These are phyloP conservation scores for Lactifluus piperatus DNA, from an alignment of 768 basidiomycete species.

Conservation along the genomic window DNA sequence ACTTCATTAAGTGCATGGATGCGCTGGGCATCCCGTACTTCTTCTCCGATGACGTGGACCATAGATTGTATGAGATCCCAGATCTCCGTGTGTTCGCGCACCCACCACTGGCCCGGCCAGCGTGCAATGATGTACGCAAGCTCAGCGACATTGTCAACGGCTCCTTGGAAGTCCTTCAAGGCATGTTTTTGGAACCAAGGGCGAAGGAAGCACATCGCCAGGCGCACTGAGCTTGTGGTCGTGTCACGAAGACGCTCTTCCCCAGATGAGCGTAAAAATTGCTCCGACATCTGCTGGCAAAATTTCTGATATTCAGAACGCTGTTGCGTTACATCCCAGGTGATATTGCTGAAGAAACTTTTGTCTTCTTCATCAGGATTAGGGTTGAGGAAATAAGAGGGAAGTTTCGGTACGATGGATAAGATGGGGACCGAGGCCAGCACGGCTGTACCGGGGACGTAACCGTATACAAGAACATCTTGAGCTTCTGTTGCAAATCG, in stretches of 20 bases:
- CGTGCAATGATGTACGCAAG: conserved; percentile 29
- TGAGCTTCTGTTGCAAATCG: conserved; percentile 69
- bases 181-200: conserved; percentile 58
- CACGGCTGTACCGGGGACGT: conserved; percentile 56
- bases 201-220: conserved; percentile 58
- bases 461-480: conserved; percentile 62
- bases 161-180: conserved; percentile 31
- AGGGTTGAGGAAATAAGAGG: conserved; percentile 54
- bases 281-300: conserved; percentile 58
- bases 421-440: conserved; percentile 62
- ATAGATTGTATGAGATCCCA: conserved; percentile 50
- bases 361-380: conserved; percentile 28
- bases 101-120: conserved; percentile 67
- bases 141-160: conserved; percentile 32
- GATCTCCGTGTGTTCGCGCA: conserved; percentile 54
- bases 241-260: conserved; percentile 57
- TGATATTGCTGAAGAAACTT: conserved; percentile 31
- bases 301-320: conserved; percentile 61
- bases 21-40: conserved; percentile 44
- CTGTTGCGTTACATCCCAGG: conserved; percentile 50
- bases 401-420: conserved; percentile 54
- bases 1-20: conserved; percentile 39
- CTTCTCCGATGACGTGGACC: conserved; percentile 54
- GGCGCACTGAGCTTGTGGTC: conserved; percentile 56
- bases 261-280: conserved; percentile 45